Evolutionary conservation across 2,329 filamentous ascomycete genomes (phyloP).

Genomic region (Biscogniauxia marginata): DNA sequence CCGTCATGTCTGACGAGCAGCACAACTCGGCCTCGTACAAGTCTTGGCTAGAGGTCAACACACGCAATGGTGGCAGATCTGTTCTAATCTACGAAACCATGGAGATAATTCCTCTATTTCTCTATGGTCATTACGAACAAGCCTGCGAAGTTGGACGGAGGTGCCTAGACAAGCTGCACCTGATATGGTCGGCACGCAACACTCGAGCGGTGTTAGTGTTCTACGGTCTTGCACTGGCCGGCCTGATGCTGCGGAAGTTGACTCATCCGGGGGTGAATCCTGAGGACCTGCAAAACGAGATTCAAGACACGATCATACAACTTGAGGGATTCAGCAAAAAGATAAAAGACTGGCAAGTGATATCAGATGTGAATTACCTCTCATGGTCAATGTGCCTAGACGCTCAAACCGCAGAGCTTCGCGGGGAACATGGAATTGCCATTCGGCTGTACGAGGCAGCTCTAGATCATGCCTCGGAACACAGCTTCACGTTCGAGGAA

Average conservation of each 20-base stretch:
- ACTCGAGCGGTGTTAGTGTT: slow-evolving; percentile 58
- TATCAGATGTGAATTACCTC: slow-evolving; percentile 70
- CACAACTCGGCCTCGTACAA: slow-evolving; percentile 60
- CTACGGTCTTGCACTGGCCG: slow-evolving; percentile 57
- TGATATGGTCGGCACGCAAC: slow-evolving; percentile 61
- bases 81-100: slow-evolving; percentile 67
- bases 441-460: slow-evolving; percentile 67
- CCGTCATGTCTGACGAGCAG: slow-evolving; percentile 66
- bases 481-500: slow-evolving; percentile 68
- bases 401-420: slow-evolving; percentile 66
- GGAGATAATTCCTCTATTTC: slow-evolving; percentile 60
- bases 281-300: slow-evolving; percentile 42
- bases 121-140: slow-evolving; percentile 61
- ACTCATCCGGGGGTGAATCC: slow-evolving; percentile 46
- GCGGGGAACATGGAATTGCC: slow-evolving; percentile 54
- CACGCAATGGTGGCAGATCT: slow-evolving; percentile 61
- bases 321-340: slow-evolving; percentile 56
- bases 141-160: slow-evolving; percentile 56
- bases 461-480: slow-evolving; percentile 68
- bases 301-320: slow-evolving; percentile 49
- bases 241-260: slow-evolving; percentile 48
- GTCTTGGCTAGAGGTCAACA: slow-evolving; percentile 54
- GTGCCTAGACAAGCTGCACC: slow-evolving; percentile 45
- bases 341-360: slow-evolving; percentile 62
- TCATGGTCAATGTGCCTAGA: slow-evolving; percentile 67